Conservation (phyloP, 257 asterid genomes). For the Penstemon davidsonii region DNA sequence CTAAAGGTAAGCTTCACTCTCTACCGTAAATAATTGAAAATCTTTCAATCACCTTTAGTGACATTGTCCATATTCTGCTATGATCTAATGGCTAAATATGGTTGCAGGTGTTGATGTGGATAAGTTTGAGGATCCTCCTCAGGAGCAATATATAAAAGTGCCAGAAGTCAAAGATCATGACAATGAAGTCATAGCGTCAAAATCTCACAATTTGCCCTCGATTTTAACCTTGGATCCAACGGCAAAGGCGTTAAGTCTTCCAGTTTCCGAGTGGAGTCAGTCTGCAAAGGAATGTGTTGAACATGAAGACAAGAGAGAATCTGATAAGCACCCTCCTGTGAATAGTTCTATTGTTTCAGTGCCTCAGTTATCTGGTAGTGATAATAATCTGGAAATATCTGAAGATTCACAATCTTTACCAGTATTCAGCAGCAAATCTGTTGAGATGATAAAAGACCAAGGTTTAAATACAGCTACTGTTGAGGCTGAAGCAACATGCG, state of each 20-base stretch:
- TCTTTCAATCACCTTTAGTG: neutral
- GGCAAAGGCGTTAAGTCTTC: slow-evolving; percentile 19
- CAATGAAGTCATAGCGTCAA: slow-evolving; percentile 32
- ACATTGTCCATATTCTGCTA: slow-evolving; percentile 8
- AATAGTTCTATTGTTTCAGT: slow-evolving; percentile 35
- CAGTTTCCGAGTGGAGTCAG: slow-evolving; percentile 24
- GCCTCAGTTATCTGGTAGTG: slow-evolving; percentile 29
- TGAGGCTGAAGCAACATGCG: slow-evolving; percentile 29
- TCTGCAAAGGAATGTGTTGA: slow-evolving; percentile 29
- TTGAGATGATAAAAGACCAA: slow-evolving; percentile 33
- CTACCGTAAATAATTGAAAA: slow-evolving; percentile 12
- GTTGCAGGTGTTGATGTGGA: slow-evolving; percentile 29
- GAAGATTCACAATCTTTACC: slow-evolving; percentile 29
- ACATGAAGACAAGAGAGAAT: slow-evolving; percentile 25
- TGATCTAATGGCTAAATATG: slow-evolving; percentile 12
- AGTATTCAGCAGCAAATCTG: slow-evolving; percentile 20
- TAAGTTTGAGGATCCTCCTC: slow-evolving; percentile 28
- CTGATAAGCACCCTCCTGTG: slow-evolving; percentile 22
- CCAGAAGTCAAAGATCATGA: slow-evolving; percentile 26
- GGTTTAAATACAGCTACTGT: slow-evolving; percentile 15
- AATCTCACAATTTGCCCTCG: slow-evolving; percentile 29
- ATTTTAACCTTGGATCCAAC: slow-evolving; percentile 29
- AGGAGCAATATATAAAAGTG: slow-evolving; percentile 24
- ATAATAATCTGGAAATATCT: slow-evolving; percentile 27
- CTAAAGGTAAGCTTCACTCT: slow-evolving; percentile 36